Base-by-base conservation (phyloP, 2,329 filamentous ascomycete genomes). In the Acrodontium crateriforme region DNA sequence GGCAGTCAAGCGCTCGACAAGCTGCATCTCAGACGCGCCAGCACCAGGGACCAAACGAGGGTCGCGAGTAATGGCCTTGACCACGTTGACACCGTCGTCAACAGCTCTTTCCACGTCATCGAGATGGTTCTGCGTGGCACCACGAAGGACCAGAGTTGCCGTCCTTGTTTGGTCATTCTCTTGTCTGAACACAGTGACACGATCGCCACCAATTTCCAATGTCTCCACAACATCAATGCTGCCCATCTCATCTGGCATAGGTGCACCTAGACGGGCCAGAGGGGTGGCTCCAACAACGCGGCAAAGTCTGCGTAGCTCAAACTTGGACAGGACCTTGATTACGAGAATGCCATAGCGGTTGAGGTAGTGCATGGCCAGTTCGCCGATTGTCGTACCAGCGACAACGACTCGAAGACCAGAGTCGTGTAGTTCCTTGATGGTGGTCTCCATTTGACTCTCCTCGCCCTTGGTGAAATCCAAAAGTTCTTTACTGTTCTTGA, bases 221-320 rank as follows among this genome's bases (percentile, higher is more conserved):
- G 91, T 95, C 69, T 98, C 89, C 17, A 98, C 89, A 32, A 98
- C 59, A 53, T 98, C 89, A 39, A 98, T 74, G 46, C 62, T 78
- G 40, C 89, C 89, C 85, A 93, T 95, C 67, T 98, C 89, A 45
- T 98, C 89, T n/a, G 91, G 89, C 89, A 98, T 98, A 24, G 89
- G 89, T 10, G 91, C 89, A 40, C 89, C 89, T 25, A 98, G 68
- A 46, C 89, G 78, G 29, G 91, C 91, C 37, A 98, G 70, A n/a
- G 89, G 89, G 9, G 89, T 94, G 31, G 89, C 89, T 38, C 87
- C 87, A 28, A 95, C 87, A 14, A 98, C 89, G 38, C 89, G 78
- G 69, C 91, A 98, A 48, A 95, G 67, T 49, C 89, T 74, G 45
- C 89, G 78, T 36, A 98, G 74, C 62, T 98, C 89, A 50, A 95